Evolutionary conservation across 352 stramenopile genomes (phyloP).

Genomic region (Globisporangium mamillatum): DNA sequence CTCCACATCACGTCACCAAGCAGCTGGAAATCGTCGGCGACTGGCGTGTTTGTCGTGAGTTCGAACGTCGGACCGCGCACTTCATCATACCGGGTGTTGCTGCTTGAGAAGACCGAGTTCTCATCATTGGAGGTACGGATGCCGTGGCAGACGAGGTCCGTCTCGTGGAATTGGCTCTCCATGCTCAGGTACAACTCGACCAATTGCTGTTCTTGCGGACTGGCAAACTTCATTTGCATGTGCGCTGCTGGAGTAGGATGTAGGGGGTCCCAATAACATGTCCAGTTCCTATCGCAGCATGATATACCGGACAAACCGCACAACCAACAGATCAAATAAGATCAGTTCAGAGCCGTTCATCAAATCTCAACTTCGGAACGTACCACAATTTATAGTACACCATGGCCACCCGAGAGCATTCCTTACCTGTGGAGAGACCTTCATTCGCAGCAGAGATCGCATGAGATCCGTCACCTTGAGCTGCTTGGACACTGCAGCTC

Average conservation of each 20-base stretch:
- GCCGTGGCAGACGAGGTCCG: neutral
- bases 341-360: neutral
- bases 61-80: conserved; percentile 10
- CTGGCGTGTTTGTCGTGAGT: conserved; percentile 10
- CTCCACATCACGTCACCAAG: neutral
- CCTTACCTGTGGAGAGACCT: neutral
- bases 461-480: conserved; percentile 40
- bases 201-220: neutral
- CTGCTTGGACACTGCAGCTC: conserved; percentile 34
- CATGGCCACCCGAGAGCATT: neutral
- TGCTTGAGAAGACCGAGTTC: neutral
- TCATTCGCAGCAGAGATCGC: conserved; percentile 2
- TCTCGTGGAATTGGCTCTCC: neutral
- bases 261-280: neutral
- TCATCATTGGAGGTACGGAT: neutral
- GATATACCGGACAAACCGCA: neutral
- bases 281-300: neutral
- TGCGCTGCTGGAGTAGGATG: neutral
- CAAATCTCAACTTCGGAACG: neutral
- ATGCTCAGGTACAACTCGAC: neutral
- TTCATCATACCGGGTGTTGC: neutral
- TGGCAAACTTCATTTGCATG: neutral
- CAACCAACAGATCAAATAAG: neutral
- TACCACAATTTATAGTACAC: neutral
- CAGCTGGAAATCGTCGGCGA: neutral